Conservation (phyloP, 257 asterid genomes). For the Ajuga chamaepitys region DNA sequence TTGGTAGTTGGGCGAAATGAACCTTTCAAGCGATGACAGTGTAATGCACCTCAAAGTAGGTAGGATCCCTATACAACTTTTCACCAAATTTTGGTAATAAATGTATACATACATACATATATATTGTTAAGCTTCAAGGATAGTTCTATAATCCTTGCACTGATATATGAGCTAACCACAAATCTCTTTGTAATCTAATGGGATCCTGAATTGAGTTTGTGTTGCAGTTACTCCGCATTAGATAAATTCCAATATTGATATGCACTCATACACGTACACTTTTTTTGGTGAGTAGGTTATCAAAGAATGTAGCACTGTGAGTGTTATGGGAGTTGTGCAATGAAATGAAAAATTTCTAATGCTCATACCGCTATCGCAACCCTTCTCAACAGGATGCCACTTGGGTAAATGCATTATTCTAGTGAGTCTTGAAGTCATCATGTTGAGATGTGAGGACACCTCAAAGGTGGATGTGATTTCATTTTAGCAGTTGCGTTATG, state of each 20-base stretch:
- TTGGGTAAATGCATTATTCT: slow-evolving; percentile 65
- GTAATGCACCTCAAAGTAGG: slow-evolving; percentile 62
- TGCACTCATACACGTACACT: neutral
- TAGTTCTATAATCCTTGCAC: no score
- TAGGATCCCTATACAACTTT: slow-evolving; percentile 14
- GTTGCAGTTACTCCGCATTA: no score
- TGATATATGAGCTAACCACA: no score
- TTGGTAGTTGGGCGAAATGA: slow-evolving; percentile 51
- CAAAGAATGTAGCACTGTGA: slow-evolving; percentile 69
- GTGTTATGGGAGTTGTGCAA: slow-evolving; percentile 69
- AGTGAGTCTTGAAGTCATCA: slow-evolving; percentile 59
- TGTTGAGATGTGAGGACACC: slow-evolving; percentile 59
- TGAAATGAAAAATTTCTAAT: slow-evolving; percentile 56
- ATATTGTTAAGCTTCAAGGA: no score
- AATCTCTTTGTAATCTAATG: no score
- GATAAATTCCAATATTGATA: no score
- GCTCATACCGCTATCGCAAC: slow-evolving; percentile 61
- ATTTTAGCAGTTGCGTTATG: slow-evolving; percentile 26
- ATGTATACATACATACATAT: no score
- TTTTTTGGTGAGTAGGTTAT: slow-evolving; percentile 29
- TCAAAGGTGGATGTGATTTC: slow-evolving; percentile 58
- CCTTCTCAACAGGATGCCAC: slow-evolving; percentile 60
- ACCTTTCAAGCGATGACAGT: slow-evolving; percentile 58
- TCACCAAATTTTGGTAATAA: no score
- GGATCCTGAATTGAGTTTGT: no score